A percentile compares a stretch with the other conserved stretches of the same genome.
phyloP scores from a whole-genome alignment of 2,329 filamentous ascomycete species.

The Mariannaea elegans region DNA sequence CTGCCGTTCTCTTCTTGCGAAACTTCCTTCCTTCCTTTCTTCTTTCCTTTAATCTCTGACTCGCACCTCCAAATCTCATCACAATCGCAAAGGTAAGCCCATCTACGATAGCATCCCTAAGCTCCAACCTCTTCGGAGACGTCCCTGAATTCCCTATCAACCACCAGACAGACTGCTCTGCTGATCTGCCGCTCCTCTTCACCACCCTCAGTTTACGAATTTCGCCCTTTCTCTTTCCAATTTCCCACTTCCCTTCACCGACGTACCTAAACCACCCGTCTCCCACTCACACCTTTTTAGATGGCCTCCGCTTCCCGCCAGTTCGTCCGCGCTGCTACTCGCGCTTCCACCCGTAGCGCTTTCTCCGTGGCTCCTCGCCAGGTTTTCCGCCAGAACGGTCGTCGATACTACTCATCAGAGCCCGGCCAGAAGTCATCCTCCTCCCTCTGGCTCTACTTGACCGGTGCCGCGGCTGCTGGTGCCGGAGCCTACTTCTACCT shows the following conservation, averaged over 20 bases:
- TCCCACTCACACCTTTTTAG: conserved; percentile 30
- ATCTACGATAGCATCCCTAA: neutral
- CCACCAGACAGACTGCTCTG: neutral
- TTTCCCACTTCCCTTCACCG: neutral
- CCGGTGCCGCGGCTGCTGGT: conserved; percentile 66
- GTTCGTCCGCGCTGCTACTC: conserved; percentile 66
- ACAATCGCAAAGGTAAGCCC: conserved; percentile 31
- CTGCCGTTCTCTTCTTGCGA: conserved; percentile 15
- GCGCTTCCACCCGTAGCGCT: conserved; percentile 64
- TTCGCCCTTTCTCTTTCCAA: neutral
- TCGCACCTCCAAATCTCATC: conserved; percentile 14
- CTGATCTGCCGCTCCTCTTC: too few species aligned
- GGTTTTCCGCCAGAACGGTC: conserved; percentile 76
- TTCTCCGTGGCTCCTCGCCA: conserved; percentile 70
- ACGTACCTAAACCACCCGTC: neutral
- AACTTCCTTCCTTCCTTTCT: conserved; percentile 17
- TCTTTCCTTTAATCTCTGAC: neutral
- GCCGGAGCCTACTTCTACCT: conserved; percentile 74
- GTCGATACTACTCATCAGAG: conserved; percentile 82
- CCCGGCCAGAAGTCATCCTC: conserved; percentile 62
- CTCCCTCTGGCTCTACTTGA: conserved; percentile 62
- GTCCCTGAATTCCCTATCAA: conserved; percentile 7
- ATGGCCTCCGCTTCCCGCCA: conserved; percentile 60
- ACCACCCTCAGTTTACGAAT: too few species aligned
- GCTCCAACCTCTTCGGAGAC: neutral